Conservation (phyloP, 805 yeast genomes). For the Pichia scutulata region DNA sequence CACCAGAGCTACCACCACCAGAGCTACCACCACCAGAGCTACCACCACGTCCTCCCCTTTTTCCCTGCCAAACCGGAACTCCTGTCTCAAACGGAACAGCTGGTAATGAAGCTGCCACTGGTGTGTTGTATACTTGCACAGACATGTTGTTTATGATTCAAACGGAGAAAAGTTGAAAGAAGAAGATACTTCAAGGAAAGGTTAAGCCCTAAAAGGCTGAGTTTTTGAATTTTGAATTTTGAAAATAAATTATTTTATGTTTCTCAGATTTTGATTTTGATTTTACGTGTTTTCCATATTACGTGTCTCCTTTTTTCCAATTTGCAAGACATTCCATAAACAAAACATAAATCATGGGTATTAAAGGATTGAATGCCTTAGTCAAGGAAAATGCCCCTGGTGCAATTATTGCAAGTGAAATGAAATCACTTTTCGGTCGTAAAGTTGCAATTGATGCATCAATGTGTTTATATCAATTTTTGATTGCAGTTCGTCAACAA, state of each 20-base stretch:
- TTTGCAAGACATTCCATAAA: background rate
- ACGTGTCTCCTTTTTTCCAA: background rate
- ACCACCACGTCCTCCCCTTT: conserved; percentile 1
- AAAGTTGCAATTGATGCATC: conserved; percentile 98
- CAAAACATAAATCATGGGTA: conserved; percentile 25
- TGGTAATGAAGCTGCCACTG: background rate
- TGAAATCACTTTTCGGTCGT: conserved; percentile 82
- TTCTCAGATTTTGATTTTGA: background rate
- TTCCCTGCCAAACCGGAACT: background rate
- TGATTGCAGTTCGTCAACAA: conserved; percentile 92
- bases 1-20: background rate
- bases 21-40: background rate
- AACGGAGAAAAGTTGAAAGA: background rate
- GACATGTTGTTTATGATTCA: background rate
- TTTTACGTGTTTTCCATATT: background rate
- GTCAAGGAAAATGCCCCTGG: conserved; percentile 84
- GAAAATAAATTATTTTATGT: no score
- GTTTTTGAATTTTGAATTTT: no score
- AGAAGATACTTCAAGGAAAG: no score
- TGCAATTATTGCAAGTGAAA: conserved; percentile 69
- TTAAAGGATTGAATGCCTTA: conserved; percentile 72
- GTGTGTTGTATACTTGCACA: background rate
- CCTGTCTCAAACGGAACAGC: background rate
- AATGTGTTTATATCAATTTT: conserved; percentile 92
- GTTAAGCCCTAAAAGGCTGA: no score